These are phyloP conservation scores for Ophiocordyceps camponoti-rufipedis DNA, from an alignment of 2,329 filamentous ascomycete species.

Conservation along the genomic window DNA sequence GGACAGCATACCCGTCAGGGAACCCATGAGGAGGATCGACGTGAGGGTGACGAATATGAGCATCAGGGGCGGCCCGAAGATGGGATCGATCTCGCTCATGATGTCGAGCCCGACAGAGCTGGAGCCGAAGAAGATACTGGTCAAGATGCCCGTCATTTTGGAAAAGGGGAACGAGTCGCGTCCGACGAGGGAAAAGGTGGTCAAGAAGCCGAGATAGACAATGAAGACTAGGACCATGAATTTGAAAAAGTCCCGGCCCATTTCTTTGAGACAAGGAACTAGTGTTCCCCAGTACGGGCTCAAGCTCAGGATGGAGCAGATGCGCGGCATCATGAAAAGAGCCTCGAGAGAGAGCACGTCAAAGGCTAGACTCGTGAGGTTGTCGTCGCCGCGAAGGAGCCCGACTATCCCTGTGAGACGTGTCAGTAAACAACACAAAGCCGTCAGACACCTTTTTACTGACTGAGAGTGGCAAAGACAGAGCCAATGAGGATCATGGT, in stretches of 20 bases:
- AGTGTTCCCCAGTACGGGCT: slow-evolving; percentile 82
- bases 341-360: slow-evolving; percentile 82
- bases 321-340: slow-evolving; percentile 73
- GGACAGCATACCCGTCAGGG: slow-evolving; percentile 59
- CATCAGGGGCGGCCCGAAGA: slow-evolving; percentile 43
- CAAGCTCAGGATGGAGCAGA: slow-evolving; percentile 72
- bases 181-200: slow-evolving; percentile 67
- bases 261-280: slow-evolving; percentile 81
- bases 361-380: slow-evolving; percentile 63
- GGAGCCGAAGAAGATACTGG: slow-evolving; percentile 67
- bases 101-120: slow-evolving; percentile 57
- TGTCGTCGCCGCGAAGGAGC: slow-evolving; percentile 30
- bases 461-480: slow-evolving; percentile 53
- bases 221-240: slow-evolving; percentile 67
- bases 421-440: not conserved
- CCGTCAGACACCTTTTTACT: slow-evolving; percentile 14
- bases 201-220: slow-evolving; percentile 74
- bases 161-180: slow-evolving; percentile 45
- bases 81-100: slow-evolving; percentile 39
- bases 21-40: slow-evolving; percentile 63
- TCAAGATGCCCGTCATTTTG: slow-evolving; percentile 58
- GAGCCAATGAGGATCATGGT: slow-evolving; percentile 57
- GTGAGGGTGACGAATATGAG: slow-evolving; percentile 62
- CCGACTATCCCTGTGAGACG: slow-evolving; percentile 12
- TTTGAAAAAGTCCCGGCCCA: slow-evolving; percentile 84